Conservation (phyloP, 2,329 filamentous ascomycete species). For the Beauveria sp. region DNA sequence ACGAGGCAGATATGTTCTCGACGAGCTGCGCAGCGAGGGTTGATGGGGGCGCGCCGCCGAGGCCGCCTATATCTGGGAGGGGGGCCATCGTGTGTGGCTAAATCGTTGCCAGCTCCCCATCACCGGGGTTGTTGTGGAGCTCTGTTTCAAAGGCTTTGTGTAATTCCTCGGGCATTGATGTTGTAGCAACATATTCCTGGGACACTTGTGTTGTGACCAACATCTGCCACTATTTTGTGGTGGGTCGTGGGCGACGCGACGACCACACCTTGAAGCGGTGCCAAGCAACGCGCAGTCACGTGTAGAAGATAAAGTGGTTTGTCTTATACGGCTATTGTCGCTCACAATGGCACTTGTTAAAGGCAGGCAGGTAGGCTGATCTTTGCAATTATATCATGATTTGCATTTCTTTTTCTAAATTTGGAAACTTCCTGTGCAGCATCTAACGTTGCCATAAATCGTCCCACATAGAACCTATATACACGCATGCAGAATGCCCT, state of each 20-base stretch:
- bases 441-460: constrained; percentile 1
- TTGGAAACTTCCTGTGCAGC: not conserved
- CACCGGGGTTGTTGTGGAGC: not conserved
- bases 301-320: not conserved
- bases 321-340: not conserved
- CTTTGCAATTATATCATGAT: not conserved
- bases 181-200: not conserved
- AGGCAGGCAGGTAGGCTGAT: not conserved
- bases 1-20: constrained; percentile 61
- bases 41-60: constrained; percentile 51
- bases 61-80: not conserved
- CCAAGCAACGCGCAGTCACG: constrained; percentile 4
- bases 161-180: not conserved
- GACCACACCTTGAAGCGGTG: not conserved
- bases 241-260: constrained; percentile 11
- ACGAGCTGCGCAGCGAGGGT: constrained; percentile 85
- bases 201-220: not conserved
- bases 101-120: not conserved
- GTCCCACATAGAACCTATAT: constrained; percentile 9
- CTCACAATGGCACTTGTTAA: not conserved
- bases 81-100: constrained; percentile 6
- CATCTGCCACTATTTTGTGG: not conserved
- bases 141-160: not conserved
- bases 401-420: constrained; percentile 4
- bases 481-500: constrained; percentile 10